Evolutionary conservation across 1,284 basidiomycete genomes (phyloP).

Genomic region (Termitomyces sp.): DNA sequence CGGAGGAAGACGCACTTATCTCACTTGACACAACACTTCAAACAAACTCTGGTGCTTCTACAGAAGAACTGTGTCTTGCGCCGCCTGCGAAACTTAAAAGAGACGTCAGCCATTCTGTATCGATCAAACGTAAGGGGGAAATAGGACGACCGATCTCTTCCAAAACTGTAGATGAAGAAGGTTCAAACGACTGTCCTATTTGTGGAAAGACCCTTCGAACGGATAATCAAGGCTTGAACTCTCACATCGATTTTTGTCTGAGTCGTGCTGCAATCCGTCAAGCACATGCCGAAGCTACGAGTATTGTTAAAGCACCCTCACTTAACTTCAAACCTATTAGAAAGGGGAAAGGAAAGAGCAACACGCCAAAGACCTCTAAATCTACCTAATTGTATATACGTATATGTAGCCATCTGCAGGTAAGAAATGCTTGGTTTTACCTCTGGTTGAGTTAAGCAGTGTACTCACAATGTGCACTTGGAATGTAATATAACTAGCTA

Average conservation of each 20-base stretch:
- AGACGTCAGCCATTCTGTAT: neutral
- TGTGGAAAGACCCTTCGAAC: slow-evolving; percentile 51
- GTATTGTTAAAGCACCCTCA: slow-evolving; percentile 13
- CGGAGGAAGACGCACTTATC: neutral
- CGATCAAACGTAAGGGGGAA: neutral
- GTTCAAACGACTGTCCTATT: slow-evolving; percentile 53
- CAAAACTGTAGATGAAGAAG: slow-evolving; percentile 1
- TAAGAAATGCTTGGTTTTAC: neutral
- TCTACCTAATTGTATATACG: neutral
- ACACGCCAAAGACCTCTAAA: neutral
- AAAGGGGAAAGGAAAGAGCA: slow-evolving; percentile 13
- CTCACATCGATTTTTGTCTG: slow-evolving; percentile 74
- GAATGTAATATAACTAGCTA: too few relatives aligned
- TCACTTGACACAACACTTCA: neutral
- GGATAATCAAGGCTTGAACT: slow-evolving; percentile 66
- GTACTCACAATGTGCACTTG: too few relatives aligned
- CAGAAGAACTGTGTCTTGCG: neutral
- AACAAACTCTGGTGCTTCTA: neutral
- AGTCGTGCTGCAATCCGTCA: slow-evolving; percentile 65
- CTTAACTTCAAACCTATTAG: slow-evolving; percentile 7
- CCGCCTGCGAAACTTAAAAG: neutral
- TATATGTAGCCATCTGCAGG: neutral
- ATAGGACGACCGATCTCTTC: neutral
- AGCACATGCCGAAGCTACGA: slow-evolving; percentile 45
- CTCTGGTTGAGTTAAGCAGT: neutral